phyloP scores from a whole-genome alignment of 2,329 filamentous ascomycete species.

The Didymella pinodella region DNA sequence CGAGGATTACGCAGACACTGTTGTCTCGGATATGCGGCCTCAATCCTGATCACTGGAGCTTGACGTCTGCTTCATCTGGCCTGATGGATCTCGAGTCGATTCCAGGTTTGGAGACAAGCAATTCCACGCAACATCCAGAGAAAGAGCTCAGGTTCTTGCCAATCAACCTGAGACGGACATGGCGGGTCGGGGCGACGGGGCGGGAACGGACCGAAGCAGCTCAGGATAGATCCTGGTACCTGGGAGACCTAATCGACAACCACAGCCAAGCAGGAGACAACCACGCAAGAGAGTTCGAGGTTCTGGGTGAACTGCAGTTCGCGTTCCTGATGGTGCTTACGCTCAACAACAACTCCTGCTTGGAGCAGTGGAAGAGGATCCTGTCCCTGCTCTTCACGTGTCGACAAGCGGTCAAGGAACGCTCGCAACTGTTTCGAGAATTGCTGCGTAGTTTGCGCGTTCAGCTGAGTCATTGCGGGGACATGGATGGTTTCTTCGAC shows the following conservation, averaged over 20 bases:
- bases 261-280: conserved; percentile 47
- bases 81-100: conserved; percentile 65
- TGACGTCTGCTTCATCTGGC: conserved; percentile 67
- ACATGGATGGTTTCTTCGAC: conserved; percentile 69
- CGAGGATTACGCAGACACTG: conserved; percentile 58
- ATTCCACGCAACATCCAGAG: conserved; percentile 42
- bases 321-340: conserved; percentile 69
- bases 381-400: conserved; percentile 66
- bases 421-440: conserved; percentile 61
- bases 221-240: conserved; percentile 68
- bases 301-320: conserved; percentile 68
- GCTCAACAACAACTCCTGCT: conserved; percentile 70
- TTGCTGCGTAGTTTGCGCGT: conserved; percentile 59
- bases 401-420: conserved; percentile 58
- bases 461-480: conserved; percentile 64
- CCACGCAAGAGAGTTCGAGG: conserved; percentile 40
- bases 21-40: conserved; percentile 61
- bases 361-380: conserved; percentile 71
- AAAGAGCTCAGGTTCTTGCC: conserved; percentile 63
- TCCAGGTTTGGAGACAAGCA: conserved; percentile 59
- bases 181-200: conserved; percentile 67
- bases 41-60: conserved; percentile 59
- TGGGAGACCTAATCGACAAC: conserved; percentile 60
- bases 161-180: conserved; percentile 68
- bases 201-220: conserved; percentile 69